These are phyloP conservation scores for Eleusine coracana DNA, from an alignment of 176 grass and related monocot species.

Conservation along the genomic window DNA sequence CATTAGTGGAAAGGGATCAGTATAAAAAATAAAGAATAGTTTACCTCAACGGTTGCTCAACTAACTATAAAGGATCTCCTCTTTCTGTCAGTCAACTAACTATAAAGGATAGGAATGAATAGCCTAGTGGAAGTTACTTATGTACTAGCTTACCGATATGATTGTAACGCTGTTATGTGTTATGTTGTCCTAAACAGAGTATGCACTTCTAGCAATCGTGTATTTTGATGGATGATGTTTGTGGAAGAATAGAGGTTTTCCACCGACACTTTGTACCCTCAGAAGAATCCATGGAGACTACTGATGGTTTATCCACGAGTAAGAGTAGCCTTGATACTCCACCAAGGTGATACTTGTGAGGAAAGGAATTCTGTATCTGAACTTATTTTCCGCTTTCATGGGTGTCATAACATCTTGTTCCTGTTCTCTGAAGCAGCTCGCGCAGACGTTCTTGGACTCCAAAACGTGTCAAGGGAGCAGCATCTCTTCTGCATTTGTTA, in stretches of 20 bases:
- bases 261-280: constrained; percentile 69
- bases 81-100: background rate
- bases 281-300: constrained; percentile 49
- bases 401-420: constrained; percentile 16
- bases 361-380: background rate
- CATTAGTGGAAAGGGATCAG: background rate
- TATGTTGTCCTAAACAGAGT: constrained; percentile 30
- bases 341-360: constrained; percentile 55
- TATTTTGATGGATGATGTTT: constrained; percentile 83
- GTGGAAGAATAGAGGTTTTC: constrained; percentile 80
- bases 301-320: constrained; percentile 48
- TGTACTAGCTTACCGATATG: background rate
- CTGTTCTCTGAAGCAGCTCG: constrained; percentile 37
- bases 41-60: background rate
- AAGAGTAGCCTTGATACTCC: constrained; percentile 49
- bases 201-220: constrained; percentile 36
- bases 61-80: background rate
- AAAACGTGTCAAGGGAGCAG: constrained; percentile 75
- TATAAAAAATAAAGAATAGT: background rate
- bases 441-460: constrained; percentile 56
- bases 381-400: constrained; percentile 23
- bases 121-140: background rate
- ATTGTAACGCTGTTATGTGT: background rate
- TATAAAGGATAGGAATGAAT: background rate
- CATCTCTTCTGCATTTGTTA: constrained; percentile 73